These are phyloP conservation scores for Cladosporium phlei DNA, from an alignment of 2,329 filamentous ascomycete species.

Conservation along the genomic window DNA sequence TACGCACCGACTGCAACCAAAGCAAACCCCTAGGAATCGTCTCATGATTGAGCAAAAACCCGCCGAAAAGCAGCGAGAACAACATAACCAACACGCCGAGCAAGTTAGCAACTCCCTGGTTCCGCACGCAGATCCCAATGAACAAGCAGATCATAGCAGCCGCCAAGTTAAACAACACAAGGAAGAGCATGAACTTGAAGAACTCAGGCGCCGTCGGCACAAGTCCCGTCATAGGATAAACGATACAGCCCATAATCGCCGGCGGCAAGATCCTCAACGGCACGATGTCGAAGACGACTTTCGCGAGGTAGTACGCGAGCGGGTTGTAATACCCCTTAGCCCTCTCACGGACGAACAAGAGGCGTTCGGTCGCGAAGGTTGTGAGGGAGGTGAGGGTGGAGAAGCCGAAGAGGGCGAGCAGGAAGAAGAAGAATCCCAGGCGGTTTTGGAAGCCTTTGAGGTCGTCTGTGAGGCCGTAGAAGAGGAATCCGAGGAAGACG, in stretches of 20 bases:
- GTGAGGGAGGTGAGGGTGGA: slow-evolving; percentile 90
- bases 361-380: slow-evolving; percentile 84
- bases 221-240: slow-evolving; percentile 96
- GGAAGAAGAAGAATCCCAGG: slow-evolving; percentile 94
- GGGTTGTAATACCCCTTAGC: slow-evolving; percentile 97
- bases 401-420: slow-evolving; percentile 92
- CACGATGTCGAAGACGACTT: slow-evolving; percentile 97
- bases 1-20: slow-evolving; percentile 73
- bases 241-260: slow-evolving; percentile 88
- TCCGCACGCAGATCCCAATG: slow-evolving; percentile 91
- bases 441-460: slow-evolving; percentile 97
- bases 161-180: slow-evolving; percentile 93
- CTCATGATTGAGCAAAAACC: slow-evolving; percentile 88
- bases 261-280: slow-evolving; percentile 91
- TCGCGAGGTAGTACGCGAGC: slow-evolving; percentile 87
- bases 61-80: slow-evolving; percentile 91
- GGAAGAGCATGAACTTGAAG: slow-evolving; percentile 81
- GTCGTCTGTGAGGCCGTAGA: slow-evolving; percentile 93
- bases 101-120: slow-evolving; percentile 84
- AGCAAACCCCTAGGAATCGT: slow-evolving; percentile 78
- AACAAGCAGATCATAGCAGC: slow-evolving; percentile 91
- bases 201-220: slow-evolving; percentile 79
- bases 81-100: slow-evolving; percentile 96
- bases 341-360: slow-evolving; percentile 86
- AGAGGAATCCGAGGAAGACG: slow-evolving; percentile 89